Base-by-base conservation (phyloP, 768 basidiomycete species). In the Agrocybe praecox region DNA sequence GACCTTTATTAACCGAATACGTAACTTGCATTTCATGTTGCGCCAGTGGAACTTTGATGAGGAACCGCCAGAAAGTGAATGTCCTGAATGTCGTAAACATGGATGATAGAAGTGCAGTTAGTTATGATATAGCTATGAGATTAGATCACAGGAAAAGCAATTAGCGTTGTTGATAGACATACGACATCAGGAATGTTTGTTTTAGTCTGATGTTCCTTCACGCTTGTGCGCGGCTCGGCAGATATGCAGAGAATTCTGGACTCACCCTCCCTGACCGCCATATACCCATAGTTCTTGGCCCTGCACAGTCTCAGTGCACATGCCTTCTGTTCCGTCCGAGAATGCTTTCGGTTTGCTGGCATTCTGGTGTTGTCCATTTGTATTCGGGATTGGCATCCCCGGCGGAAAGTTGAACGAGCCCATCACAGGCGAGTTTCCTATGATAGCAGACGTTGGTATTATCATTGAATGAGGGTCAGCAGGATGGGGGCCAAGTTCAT, bases 11-110 rank as follows among this genome's bases (percentile, higher is more conserved):
- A 65, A 99, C 78, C 52, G 81, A 81, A 71, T 99, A 99, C 53
- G 74, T 78, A 50, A 98, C 80, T 48, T 78, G 74, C 81, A 94
- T 90, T 74, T 96, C 92, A 34, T 76, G 74, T 9, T 76, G 72
- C 1, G 80, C 78, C 2, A 98, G 71, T 0, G 93, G 94, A 53
- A 99, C 80, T 60, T 88, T 85, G 47, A 98, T 84, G 65, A 87
- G 78, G 75, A 98, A 98, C 52, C 96, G 82, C 91, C 94, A 98
- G 76, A 99, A 99, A 1, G 93, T 93, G 67, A 85, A 94, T 0
- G 89, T 88, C 5, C 94, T 96, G 43, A 52, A 46, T 29, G 9
- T 29, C 26, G 26, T 29, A 29, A 29, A 5, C n/a, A n/a, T n/a
- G n/a, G 9, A 29, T 29, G 26, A 29, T 29, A 29, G 26, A 29